These are phyloP conservation scores for Ceratobasidium theobromae DNA, from an alignment of 1,284 basidiomycete species.

Conservation along the genomic window DNA sequence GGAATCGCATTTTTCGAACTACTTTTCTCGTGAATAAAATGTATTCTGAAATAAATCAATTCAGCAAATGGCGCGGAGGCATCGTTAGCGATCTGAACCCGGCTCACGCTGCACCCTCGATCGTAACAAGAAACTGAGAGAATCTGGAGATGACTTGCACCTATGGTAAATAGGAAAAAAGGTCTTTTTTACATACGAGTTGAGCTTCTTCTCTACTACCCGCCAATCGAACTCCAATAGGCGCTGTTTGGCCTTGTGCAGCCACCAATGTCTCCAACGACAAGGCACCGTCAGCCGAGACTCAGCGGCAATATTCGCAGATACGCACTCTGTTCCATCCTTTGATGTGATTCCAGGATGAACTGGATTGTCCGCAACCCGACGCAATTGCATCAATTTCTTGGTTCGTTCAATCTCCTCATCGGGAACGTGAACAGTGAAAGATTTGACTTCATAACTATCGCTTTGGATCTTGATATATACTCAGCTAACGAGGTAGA, in stretches of 20 bases:
- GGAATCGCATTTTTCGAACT: slow-evolving; percentile 17
- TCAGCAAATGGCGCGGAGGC: no score
- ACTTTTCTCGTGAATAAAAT: slow-evolving; percentile 23
- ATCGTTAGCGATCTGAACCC: no score
- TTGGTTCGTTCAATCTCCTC: slow-evolving; percentile 20
- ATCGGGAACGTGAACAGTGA: background rate
- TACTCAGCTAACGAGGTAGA: no score
- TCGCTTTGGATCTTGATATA: no score
- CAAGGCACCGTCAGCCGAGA: background rate
- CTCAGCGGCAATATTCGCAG: background rate
- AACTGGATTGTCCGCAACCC: background rate
- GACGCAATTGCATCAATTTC: background rate
- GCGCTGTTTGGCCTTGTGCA: background rate
- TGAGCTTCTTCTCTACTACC: background rate
- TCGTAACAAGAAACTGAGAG: slow-evolving; percentile 18
- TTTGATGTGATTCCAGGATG: background rate
- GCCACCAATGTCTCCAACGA: background rate
- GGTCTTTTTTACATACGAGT: background rate
- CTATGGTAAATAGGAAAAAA: background rate
- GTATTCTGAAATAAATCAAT: no score
- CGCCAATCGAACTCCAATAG: slow-evolving; percentile 21
- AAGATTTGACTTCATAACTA: background rate
- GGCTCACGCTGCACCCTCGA: slow-evolving; percentile 9
- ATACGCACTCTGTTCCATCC: slow-evolving; percentile 6
- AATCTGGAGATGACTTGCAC: background rate